These are phyloP conservation scores for Candida krabiensis DNA, from an alignment of 805 yeast genomes.

Conservation along the genomic window DNA sequence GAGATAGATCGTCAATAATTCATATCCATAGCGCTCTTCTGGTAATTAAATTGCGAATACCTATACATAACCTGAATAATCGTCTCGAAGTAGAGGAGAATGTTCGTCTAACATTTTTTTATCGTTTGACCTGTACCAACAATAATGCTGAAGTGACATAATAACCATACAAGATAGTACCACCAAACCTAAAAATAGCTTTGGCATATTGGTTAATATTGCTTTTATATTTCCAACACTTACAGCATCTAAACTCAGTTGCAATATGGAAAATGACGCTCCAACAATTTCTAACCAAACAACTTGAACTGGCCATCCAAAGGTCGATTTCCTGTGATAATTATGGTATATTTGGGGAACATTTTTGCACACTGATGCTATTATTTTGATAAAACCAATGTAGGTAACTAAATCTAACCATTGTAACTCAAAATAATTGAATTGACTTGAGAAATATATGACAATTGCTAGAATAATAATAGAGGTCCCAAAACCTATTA, in stretches of 20 bases:
- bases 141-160: constrained; percentile 24
- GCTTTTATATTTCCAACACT: constrained; percentile 8
- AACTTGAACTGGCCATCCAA: constrained; percentile 27
- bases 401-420: constrained; percentile 25
- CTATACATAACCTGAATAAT: no score
- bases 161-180: constrained; percentile 16
- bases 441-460: constrained; percentile 5
- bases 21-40: no score
- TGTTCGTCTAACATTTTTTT: not conserved
- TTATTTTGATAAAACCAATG: constrained; percentile 21
- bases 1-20: no score
- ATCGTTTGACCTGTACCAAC: constrained; percentile 14
- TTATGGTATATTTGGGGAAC: constrained; percentile 23
- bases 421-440: constrained; percentile 8
- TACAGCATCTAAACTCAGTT: constrained; percentile 18
- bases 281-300: constrained; percentile 22
- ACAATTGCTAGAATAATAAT: constrained; percentile 1
- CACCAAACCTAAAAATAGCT: constrained; percentile 20
- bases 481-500: not conserved
- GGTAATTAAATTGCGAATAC: no score
- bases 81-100: no score
- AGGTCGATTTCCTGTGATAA: constrained; percentile 23
- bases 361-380: constrained; percentile 22
- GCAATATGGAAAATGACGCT: constrained; percentile 20
- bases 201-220: constrained; percentile 21